These are phyloP conservation scores for Berkeleyomyces rouxiae DNA, from an alignment of 2,329 filamentous ascomycete genomes.

Conservation along the genomic window DNA sequence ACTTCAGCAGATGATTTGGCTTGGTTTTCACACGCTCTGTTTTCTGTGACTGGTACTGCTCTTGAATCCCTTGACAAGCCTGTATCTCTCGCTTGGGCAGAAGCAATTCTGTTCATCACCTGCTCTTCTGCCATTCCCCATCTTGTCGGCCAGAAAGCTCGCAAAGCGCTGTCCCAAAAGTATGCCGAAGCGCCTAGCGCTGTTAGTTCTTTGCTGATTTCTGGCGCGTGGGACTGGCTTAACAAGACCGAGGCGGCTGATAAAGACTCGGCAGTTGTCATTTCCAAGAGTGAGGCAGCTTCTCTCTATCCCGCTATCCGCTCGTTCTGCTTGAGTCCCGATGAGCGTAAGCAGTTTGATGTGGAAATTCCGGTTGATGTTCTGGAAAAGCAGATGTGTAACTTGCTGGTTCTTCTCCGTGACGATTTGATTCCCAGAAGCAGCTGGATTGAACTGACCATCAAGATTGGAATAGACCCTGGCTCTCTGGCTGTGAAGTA, in stretches of 20 bases:
- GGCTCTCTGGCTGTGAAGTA: slow-evolving; percentile 54
- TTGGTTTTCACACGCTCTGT: slow-evolving; percentile 60
- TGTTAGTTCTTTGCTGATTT: slow-evolving; percentile 47
- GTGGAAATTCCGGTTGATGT: slow-evolving; percentile 28
- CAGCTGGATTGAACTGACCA: slow-evolving; percentile 79
- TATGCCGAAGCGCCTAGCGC: slow-evolving; percentile 43
- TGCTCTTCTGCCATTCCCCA: slow-evolving; percentile 45
- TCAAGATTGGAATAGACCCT: slow-evolving; percentile 68
- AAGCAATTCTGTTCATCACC: slow-evolving; percentile 67
- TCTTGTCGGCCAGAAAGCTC: slow-evolving; percentile 46
- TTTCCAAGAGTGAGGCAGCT: slow-evolving; percentile 45
- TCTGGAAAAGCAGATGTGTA: slow-evolving; percentile 55
- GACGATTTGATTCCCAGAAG: slow-evolving; percentile 58
- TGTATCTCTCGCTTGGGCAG: slow-evolving; percentile 58
- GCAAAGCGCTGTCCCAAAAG: slow-evolving; percentile 41
- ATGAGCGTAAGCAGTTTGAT: slow-evolving; percentile 30
- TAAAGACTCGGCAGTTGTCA: slow-evolving; percentile 56
- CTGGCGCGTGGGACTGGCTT: slow-evolving; percentile 69
- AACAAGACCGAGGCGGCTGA: slow-evolving; percentile 49
- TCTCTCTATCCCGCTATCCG: slow-evolving; percentile 46
- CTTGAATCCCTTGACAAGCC: slow-evolving; percentile 30
- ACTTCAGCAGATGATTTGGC: slow-evolving; percentile 54
- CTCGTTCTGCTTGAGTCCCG: slow-evolving; percentile 44
- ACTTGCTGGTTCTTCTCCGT: slow-evolving; percentile 61
- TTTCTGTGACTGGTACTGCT: slow-evolving; percentile 40